Conservation (phyloP, 2,329 filamentous ascomycete genomes). For the Aspergillus floridensis region DNA sequence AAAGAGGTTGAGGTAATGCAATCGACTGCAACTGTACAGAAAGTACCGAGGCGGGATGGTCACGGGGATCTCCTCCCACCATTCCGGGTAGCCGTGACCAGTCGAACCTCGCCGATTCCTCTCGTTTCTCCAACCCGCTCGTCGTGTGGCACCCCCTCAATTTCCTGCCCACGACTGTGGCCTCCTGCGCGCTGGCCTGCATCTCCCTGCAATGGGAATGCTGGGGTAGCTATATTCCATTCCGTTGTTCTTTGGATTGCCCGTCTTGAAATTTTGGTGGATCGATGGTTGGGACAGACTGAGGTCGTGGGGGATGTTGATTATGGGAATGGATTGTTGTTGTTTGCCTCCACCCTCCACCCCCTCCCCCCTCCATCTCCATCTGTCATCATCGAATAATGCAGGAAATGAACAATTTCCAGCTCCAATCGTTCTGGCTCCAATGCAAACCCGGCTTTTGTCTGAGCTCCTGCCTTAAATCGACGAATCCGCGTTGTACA, state of each 20-base stretch:
- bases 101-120: constrained; percentile 3
- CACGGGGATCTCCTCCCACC: constrained; percentile 4
- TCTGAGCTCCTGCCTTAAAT: constrained; percentile 19
- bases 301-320: neutral
- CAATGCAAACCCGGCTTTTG: constrained; percentile 12
- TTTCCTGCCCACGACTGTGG: neutral
- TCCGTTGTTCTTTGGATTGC: neutral
- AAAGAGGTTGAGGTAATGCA: neutral
- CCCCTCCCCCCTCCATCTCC: neutral
- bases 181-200: neutral
- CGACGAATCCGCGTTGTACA: constrained; percentile 22
- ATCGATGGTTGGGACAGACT: neutral
- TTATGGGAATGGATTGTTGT: neutral
- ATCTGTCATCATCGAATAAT: constrained; percentile 15
- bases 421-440: constrained; percentile 12
- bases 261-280: neutral
- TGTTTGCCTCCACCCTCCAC: constrained; percentile 2
- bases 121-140: neutral
- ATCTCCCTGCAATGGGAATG: neutral
- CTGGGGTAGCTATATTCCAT: neutral
- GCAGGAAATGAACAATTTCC: constrained; percentile 10
- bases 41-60: constrained; percentile 1
- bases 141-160: neutral
- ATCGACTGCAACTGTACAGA: neutral
- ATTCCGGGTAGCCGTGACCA: neutral